Evolutionary conservation across 2,329 filamentous ascomycete species (phyloP).

Genomic region (Fusarium begoniae): DNA sequence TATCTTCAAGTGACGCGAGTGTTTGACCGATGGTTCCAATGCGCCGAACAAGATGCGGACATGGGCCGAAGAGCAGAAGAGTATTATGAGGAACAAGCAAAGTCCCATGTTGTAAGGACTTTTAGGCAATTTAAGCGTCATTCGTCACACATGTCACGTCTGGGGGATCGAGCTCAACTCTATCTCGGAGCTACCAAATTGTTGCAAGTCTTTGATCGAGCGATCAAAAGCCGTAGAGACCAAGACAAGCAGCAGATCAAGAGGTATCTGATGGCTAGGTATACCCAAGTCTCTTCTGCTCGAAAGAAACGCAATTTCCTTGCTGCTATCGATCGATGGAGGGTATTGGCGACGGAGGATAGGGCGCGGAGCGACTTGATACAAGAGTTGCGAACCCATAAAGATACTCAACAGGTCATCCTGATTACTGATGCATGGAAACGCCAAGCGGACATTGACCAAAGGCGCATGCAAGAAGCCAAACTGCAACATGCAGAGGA

Average conservation of each 20-base stretch:
- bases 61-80: slow-evolving; percentile 30
- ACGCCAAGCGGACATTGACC: slow-evolving; percentile 20
- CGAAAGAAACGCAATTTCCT: slow-evolving; percentile 48
- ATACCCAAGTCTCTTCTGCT: slow-evolving; percentile 47
- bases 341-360: slow-evolving; percentile 16
- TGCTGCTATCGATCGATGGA: slow-evolving; percentile 46
- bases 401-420: slow-evolving; percentile 15
- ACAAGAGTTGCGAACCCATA: slow-evolving; percentile 17
- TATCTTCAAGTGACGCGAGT: slow-evolving; percentile 42
- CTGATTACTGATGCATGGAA: slow-evolving; percentile 35
- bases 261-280: slow-evolving; percentile 48
- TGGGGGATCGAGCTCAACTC: slow-evolving; percentile 43
- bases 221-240: slow-evolving; percentile 39
- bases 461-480: slow-evolving; percentile 28
- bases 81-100: slow-evolving; percentile 26
- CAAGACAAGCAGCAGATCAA: slow-evolving; percentile 44
- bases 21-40: slow-evolving; percentile 45
- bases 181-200: slow-evolving; percentile 45
- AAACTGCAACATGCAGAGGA: slow-evolving; percentile 31
- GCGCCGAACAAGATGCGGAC: slow-evolving; percentile 29
- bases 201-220: slow-evolving; percentile 41
- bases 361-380: slow-evolving; percentile 24
- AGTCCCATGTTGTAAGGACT: slow-evolving; percentile 10
- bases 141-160: slow-evolving; percentile 23
- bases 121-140: slow-evolving; percentile 20